phyloP scores from a whole-genome alignment of 73 alveolate species.

The Blepharisma japonicum region DNA sequence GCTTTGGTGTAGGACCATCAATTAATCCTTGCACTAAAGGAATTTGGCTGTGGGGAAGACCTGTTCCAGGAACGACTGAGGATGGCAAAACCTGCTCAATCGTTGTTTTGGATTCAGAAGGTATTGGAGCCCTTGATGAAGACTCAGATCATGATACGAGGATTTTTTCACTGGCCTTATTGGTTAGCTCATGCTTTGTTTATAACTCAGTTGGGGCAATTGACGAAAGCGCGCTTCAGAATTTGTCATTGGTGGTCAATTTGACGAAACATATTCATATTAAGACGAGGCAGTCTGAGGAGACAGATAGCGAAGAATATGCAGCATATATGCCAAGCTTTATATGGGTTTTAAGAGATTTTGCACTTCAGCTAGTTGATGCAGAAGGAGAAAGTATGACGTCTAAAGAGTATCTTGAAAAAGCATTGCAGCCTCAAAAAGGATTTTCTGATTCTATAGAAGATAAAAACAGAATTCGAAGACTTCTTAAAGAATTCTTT shows the following conservation, averaged over 20 bases:
- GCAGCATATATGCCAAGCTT: conserved; percentile 84
- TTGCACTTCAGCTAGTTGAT: conserved; percentile 83
- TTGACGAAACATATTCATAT: conserved; percentile 87
- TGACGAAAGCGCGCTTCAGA: conserved; percentile 79
- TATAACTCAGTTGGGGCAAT: conserved; percentile 95
- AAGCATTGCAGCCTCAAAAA: conserved; percentile 65
- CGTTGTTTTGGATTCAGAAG: conserved; percentile 87
- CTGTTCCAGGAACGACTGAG: conserved; percentile 64
- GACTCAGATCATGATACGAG: conserved; percentile 94
- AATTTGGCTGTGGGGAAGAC: conserved; percentile 98
- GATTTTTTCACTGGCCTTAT: conserved; percentile 86
- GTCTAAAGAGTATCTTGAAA: conserved; percentile 93
- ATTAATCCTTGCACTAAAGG: conserved; percentile 96
- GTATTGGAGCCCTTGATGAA: conserved; percentile 94
- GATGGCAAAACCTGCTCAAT: conserved; percentile 57
- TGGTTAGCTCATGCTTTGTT: conserved; percentile 75
- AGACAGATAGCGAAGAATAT: conserved; percentile 41
- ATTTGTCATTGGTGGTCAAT: conserved; percentile 82
- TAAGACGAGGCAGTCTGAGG: conserved; percentile 59
- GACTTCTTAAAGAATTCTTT: conserved; percentile 51
- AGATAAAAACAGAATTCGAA: conserved; percentile 78
- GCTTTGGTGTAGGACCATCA: conserved; percentile 97
- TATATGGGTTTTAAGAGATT: conserved; percentile 98
- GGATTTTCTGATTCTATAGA: conserved; percentile 67
- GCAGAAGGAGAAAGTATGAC: conserved; percentile 48